Conservation (phyloP, 148 eudicot genomes). For the Silene uniflora region DNA sequence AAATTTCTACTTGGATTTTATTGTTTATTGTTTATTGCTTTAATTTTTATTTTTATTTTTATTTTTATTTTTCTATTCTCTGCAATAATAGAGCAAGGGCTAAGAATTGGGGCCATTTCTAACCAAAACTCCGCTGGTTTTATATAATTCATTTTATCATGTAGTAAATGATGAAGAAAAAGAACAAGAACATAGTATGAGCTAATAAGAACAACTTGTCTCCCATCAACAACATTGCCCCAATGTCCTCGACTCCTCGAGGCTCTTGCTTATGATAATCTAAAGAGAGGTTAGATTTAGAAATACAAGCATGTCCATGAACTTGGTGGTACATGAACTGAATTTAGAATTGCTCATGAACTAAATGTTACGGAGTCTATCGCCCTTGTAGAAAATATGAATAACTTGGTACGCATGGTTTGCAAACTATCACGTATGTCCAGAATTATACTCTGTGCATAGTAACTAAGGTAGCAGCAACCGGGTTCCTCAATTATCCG, state of each 20-base stretch:
- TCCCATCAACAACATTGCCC: neutral
- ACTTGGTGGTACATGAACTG: neutral
- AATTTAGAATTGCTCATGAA: neutral
- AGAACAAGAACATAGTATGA: slow-evolving; percentile 5
- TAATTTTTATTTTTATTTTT: neutral
- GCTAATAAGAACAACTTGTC: neutral
- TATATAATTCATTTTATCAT: neutral
- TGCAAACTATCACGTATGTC: neutral
- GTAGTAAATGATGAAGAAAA: neutral
- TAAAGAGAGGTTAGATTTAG: neutral
- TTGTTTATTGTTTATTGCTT: neutral
- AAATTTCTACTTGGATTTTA: neutral
- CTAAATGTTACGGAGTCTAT: neutral
- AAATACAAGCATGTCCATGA: neutral
- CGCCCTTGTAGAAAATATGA: neutral
- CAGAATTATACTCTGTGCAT: neutral
- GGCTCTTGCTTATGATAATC: neutral
- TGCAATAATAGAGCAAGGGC: slow-evolving; percentile 5
- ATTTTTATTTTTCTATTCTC: neutral
- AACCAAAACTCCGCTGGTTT: slow-evolving; percentile 3
- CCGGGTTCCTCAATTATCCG: neutral
- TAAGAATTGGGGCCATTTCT: slow-evolving; percentile 8
- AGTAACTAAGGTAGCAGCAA: neutral
- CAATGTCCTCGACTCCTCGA: too few relatives aligned
- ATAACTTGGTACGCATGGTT: neutral